Conservation (phyloP, 108 stramenopile species). For the Conticribra guillardii region DNA sequence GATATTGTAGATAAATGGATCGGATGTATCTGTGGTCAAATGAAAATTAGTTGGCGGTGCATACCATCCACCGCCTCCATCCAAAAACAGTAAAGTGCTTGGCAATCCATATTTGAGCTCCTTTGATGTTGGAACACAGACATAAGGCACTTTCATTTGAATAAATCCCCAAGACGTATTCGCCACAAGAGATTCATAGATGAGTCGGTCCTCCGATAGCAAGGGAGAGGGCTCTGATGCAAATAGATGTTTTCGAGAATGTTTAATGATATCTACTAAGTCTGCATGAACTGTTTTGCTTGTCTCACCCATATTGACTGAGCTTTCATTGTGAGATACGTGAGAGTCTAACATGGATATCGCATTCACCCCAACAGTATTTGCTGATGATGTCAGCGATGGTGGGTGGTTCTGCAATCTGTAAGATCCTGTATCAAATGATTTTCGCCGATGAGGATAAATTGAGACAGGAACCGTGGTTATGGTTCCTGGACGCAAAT, state of each 20-base stretch:
- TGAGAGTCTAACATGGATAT: background rate
- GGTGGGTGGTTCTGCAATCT: constrained; percentile 5
- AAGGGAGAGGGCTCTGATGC: background rate
- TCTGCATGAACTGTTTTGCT: constrained; percentile 30
- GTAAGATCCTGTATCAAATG: constrained; percentile 5
- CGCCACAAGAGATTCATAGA: constrained; percentile 40
- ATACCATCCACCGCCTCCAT: constrained; percentile 52
- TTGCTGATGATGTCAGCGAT: no score
- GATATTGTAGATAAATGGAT: constrained; percentile 52
- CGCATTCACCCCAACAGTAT: background rate
- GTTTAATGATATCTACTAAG: constrained; percentile 25
- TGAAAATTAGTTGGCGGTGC: constrained; percentile 14
- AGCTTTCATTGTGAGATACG: background rate
- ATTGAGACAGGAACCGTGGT: constrained; percentile 43
- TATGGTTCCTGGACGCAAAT: constrained; percentile 24
- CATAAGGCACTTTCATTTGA: constrained; percentile 40
- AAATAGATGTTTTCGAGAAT: constrained; percentile 4
- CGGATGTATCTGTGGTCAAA: constrained; percentile 1
- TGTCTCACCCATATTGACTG: background rate
- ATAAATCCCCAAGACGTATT: constrained; percentile 51
- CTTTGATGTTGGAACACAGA: constrained; percentile 30
- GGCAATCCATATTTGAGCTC: constrained; percentile 42
- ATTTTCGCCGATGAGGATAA: constrained; percentile 33
- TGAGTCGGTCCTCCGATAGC: background rate
- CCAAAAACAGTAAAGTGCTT: constrained; percentile 46